Base-by-base conservation (phyloP, 169 alveolate species). In the Eimeria maxima region DNA sequence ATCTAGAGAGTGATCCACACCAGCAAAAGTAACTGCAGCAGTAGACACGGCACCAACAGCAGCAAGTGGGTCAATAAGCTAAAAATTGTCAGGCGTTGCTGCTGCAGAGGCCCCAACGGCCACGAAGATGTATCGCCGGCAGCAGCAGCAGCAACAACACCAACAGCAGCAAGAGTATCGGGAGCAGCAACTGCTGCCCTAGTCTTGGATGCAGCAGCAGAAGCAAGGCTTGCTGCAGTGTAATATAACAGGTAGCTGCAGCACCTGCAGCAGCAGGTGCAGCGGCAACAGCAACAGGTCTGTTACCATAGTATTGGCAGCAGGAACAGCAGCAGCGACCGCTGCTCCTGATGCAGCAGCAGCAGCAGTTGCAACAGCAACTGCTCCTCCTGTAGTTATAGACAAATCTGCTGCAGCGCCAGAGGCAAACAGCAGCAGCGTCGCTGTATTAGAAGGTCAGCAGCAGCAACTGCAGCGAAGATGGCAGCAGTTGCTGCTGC, bases 401-500 rank as follows among this genome's bases (percentile, higher is more conserved):
- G 69, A 57, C n/a, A 10, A 57, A n/a, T 57, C 78, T n/a, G 38
- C 47, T 29, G 78, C 24, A 10, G 38, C 47, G 11, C 44, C 38
- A n/a, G 45, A 11, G 45, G 78, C 18, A 69, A 16, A 33, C 81
- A 6, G 81, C 81, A 4, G 81, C 81, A 33, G 81, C 81, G 29
- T 47, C 81, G 33, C 6, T 71, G 27, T 71, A 13, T 16, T 71
- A 27, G 53, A 4, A 18, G 44, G 89, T 18, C 73, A 53, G 50
- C 90, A 81, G 53, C 69, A 81, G 90, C 74, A 78, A 45, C 90
- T 81, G 90, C 90, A n/a, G 90, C 90, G 50, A 53, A 45, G 53
- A 45, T 81, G 73, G 90, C 69, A 81, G 89, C 89, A 38, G 89
- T 78, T 78, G 89, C 89, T 78, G 89, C 89, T 45, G 89, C 89